A percentile compares a stretch with the other conserved stretches of the same genome.
These are phyloP conservation scores for Waltergamsia citrina DNA, from an alignment of 2,329 filamentous ascomycete genomes.

Conservation along the genomic window DNA sequence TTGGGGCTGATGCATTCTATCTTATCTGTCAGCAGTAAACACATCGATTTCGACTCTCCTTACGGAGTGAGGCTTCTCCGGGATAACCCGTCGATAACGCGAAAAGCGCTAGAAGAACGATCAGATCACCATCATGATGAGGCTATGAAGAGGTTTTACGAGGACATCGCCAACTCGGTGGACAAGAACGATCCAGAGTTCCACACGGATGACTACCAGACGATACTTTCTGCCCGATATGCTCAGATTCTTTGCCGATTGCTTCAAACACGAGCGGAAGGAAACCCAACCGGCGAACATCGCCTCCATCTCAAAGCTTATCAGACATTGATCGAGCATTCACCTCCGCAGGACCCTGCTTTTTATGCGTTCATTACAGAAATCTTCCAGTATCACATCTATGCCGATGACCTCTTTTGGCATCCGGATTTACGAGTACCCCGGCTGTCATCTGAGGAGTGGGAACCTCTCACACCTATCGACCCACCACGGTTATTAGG, in stretches of 20 bases:
- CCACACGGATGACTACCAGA: conserved; percentile 25
- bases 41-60: conserved; percentile 52
- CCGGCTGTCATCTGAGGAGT: conserved; percentile 31
- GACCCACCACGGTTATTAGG: conserved; percentile 57
- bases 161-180: conserved; percentile 30
- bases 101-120: conserved; percentile 36
- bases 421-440: conserved; percentile 27
- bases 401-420: conserved; percentile 51
- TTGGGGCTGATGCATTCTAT: conserved; percentile 85
- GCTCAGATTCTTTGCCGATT: conserved; percentile 55
- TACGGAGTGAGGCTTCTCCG: conserved; percentile 44
- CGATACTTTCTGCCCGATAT: conserved; percentile 44
- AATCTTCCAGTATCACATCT: conserved; percentile 79
- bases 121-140: conserved; percentile 46
- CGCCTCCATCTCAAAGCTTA: conserved; percentile 72
- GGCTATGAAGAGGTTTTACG: conserved; percentile 42
- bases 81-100: conserved; percentile 35
- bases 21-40: conserved; percentile 72
- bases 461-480: conserved; percentile 29
- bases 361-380: conserved; percentile 58
- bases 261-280: conserved; percentile 47
- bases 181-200: conserved; percentile 33
- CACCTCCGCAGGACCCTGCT: conserved; percentile 52
- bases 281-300: conserved; percentile 56
- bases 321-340: conserved; percentile 56